phyloP scores from a whole-genome alignment of 495 filamentous ascomycete genomes.

The Rostrohypoxylon terebratum region DNA sequence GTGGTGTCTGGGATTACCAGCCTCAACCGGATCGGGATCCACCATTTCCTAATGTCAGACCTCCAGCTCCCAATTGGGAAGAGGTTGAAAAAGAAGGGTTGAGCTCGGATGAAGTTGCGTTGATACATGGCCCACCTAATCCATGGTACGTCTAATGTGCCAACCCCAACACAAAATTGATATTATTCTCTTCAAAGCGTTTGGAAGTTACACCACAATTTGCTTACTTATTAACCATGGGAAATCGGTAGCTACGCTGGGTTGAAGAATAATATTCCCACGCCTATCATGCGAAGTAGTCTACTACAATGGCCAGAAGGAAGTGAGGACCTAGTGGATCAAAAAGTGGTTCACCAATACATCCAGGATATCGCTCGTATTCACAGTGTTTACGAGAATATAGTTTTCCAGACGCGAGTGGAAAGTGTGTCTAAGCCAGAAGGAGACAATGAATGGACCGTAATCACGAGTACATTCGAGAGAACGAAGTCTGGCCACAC shows the following conservation, averaged over 20 bases:
- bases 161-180: neutral
- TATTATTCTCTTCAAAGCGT: neutral
- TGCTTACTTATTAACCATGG: neutral
- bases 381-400: slow-evolving; percentile 61
- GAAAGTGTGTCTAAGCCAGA: slow-evolving; percentile 61
- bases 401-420: slow-evolving; percentile 68
- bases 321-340: slow-evolving; percentile 67
- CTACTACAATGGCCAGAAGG: slow-evolving; percentile 71
- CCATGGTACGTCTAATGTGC: slow-evolving; percentile 48
- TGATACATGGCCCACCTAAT: slow-evolving; percentile 53
- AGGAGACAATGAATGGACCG: slow-evolving; percentile 60
- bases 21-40: slow-evolving; percentile 68
- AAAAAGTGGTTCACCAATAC: slow-evolving; percentile 67
- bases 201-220: neutral
- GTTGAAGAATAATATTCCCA: slow-evolving; percentile 74
- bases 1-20: slow-evolving; percentile 76
- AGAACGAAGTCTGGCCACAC: slow-evolving; percentile 39
- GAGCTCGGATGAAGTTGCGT: slow-evolving; percentile 38
- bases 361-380: slow-evolving; percentile 66
- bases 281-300: slow-evolving; percentile 67
- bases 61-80: slow-evolving; percentile 51
- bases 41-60: slow-evolving; percentile 64
- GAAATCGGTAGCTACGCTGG: slow-evolving; percentile 64
- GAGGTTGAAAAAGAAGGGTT: slow-evolving; percentile 45
- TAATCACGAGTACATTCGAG: slow-evolving; percentile 55